Percentiles rank a stretch among this genome's conserved stretches.
Conservation (phyloP, 768 basidiomycete genomes). For the Chalciporus piperatus region DNA sequence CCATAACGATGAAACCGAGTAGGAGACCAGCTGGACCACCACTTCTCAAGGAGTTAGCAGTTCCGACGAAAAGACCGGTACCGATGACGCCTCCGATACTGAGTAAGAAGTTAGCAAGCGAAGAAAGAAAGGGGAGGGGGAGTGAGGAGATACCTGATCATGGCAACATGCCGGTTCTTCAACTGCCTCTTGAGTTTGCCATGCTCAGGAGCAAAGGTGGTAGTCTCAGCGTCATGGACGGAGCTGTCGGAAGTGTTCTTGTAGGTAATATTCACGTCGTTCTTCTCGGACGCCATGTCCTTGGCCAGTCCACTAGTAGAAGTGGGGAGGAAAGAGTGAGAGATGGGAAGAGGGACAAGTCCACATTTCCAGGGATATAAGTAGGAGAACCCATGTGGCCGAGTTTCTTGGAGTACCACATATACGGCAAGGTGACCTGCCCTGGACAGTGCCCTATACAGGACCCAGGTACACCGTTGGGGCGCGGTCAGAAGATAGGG, state of each 20-base stretch:
- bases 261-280: background rate
- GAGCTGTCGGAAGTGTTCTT: constrained; percentile 16
- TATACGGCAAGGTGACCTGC: background rate
- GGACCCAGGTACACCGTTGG: background rate
- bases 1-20: constrained; percentile 66
- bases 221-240: constrained; percentile 21
- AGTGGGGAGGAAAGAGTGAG: background rate
- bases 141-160: constrained; percentile 58
- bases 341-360: background rate
- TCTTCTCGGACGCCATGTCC: constrained; percentile 25
- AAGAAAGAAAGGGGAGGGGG: background rate
- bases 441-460: no score
- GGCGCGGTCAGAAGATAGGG: no score
- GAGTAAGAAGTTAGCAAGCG: constrained; percentile 3
- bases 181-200: constrained; percentile 52
- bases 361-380: background rate
- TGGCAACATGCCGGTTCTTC: constrained; percentile 77
- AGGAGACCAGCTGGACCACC: constrained; percentile 76
- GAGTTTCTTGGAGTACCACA: background rate
- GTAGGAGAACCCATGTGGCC: background rate
- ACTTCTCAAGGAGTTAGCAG: constrained; percentile 43
- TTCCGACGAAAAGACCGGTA: constrained; percentile 70
- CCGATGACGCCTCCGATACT: constrained; percentile 61
- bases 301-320: background rate
- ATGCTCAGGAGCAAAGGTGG: background rate